A percentile compares a stretch with the other conserved stretches of the same genome.
These are phyloP conservation scores for Microstroma glucosiphilum DNA, from an alignment of 1,284 basidiomycete species.

Conservation along the genomic window DNA sequence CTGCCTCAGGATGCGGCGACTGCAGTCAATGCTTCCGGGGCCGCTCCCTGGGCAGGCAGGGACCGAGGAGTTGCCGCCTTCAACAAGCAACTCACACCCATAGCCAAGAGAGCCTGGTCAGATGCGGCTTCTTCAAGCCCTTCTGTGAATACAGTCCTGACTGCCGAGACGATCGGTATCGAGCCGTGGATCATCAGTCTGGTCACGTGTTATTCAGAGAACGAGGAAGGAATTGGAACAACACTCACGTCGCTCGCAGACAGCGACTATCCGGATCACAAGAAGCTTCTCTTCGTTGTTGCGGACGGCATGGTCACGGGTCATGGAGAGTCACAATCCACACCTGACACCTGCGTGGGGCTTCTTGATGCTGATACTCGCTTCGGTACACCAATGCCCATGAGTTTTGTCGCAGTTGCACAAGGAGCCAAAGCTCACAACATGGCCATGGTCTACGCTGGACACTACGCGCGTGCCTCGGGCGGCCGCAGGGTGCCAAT, in stretches of 20 bases:
- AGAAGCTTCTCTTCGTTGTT: slow-evolving; percentile 88
- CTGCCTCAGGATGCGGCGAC: slow-evolving; percentile 91
- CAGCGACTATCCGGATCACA: slow-evolving; percentile 81
- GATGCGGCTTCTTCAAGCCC: not conserved
- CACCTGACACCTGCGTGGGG: slow-evolving; percentile 91
- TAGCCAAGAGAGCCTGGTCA: not conserved
- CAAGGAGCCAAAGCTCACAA: slow-evolving; percentile 83
- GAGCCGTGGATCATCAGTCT: slow-evolving; percentile 92
- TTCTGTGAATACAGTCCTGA: slow-evolving; percentile 11
- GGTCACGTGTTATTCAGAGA: slow-evolving; percentile 96
- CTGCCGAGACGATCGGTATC: slow-evolving; percentile 34
- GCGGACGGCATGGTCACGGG: slow-evolving; percentile 99
- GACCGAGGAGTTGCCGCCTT: not conserved
- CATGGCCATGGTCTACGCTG: slow-evolving; percentile 95
- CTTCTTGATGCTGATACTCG: slow-evolving; percentile 86
- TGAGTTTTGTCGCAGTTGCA: slow-evolving; percentile 88
- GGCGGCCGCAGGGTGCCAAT: slow-evolving; percentile 82
- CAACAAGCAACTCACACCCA: not conserved
- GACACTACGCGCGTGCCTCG: slow-evolving; percentile 69
- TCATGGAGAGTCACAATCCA: slow-evolving; percentile 84
- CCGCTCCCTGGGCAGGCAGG: slow-evolving; percentile 71
- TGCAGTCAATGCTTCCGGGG: slow-evolving; percentile 76
- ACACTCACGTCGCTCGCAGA: slow-evolving; percentile 87
- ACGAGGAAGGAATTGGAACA: slow-evolving; percentile 79
- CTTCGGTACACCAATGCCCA: slow-evolving; percentile 91